phyloP scores from a whole-genome alignment of 805 yeast species.

The Starmerella apis region DNA sequence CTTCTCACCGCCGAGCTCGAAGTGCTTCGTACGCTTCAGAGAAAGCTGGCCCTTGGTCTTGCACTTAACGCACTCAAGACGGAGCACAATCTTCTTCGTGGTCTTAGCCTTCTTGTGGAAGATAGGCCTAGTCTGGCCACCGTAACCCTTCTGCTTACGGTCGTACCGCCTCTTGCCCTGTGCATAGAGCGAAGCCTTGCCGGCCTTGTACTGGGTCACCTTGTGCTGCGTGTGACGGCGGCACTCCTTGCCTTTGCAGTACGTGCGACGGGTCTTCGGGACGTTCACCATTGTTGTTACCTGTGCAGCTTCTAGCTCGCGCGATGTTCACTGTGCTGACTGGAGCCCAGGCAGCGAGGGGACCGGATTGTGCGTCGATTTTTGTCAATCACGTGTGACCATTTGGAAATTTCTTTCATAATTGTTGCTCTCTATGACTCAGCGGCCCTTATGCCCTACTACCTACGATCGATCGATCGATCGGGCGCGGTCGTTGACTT shows the following conservation, averaged over 20 bases:
- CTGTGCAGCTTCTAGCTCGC: conserved; percentile 9
- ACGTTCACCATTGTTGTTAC: conserved; percentile 69
- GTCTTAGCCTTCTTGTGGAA: conserved; percentile 99
- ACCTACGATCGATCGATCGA: no score
- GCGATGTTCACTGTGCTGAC: conserved; percentile 13
- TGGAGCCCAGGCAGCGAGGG: conserved; percentile 1
- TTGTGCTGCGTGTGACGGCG: conserved; percentile 99
- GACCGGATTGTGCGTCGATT: conserved; percentile 5
- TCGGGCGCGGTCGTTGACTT: no score
- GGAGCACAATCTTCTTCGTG: conserved; percentile 98
- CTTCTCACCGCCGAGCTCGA: conserved; percentile 99
- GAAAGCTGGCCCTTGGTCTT: conserved; percentile 97
- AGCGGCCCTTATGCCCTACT: conserved; percentile 5
- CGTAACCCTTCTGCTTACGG: conserved; percentile 99
- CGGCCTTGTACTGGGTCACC: conserved; percentile 99
- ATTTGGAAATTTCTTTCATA: neutral
- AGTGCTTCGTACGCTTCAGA: conserved; percentile 99
- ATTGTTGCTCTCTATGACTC: neutral
- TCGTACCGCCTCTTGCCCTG: conserved; percentile 99
- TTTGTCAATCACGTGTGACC: conserved; percentile 1
- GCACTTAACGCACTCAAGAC: conserved; percentile 97
- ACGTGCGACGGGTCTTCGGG: conserved; percentile 99
- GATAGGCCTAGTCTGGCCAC: conserved; percentile 99
- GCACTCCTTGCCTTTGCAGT: conserved; percentile 99
- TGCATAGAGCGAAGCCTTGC: conserved; percentile 98